phyloP scores from a whole-genome alignment of 164 flowering plant genomes.

The Taxillus chinensis region DNA sequence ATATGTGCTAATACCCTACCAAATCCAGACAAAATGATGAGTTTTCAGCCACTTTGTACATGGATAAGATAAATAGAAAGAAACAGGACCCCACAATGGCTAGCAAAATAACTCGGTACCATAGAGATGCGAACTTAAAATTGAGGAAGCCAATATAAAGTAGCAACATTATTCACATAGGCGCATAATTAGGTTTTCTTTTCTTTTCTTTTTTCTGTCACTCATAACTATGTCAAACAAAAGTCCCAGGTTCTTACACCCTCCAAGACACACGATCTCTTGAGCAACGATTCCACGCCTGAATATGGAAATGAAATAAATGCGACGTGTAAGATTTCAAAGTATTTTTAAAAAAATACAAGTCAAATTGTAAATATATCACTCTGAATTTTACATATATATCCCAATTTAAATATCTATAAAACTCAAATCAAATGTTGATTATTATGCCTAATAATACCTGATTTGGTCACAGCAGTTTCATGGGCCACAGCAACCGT shows the following conservation, averaged over 20 bases:
- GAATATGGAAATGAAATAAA: conserved; percentile 8
- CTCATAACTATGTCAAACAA: background rate
- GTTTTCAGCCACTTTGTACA: no score
- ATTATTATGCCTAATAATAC: conserved; percentile 20
- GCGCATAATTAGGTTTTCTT: no score
- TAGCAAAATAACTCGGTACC: no score
- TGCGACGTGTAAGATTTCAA: background rate
- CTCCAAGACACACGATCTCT: conserved; percentile 19
- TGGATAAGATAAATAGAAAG: background rate
- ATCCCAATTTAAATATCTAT: background rate
- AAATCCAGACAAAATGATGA: conserved; percentile 8
- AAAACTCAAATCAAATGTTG: background rate
- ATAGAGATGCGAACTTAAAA: no score
- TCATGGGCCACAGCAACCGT: conserved; percentile 79
- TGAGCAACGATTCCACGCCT: conserved; percentile 25
- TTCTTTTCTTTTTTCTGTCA: no score
- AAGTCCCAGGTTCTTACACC: conserved; percentile 46
- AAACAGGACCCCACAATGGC: background rate
- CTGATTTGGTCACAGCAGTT: conserved; percentile 27
- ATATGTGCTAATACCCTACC: conserved; percentile 84
- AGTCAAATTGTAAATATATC: no score
- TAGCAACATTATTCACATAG: no score
- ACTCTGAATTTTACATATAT: background rate
- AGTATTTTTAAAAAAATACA: background rate
- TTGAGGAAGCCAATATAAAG: no score